A percentile compares a stretch with the other conserved stretches of the same genome.
These are phyloP conservation scores for Camellia sinensis DNA, from an alignment of 148 eudicot genomes.

Conservation along the genomic window DNA sequence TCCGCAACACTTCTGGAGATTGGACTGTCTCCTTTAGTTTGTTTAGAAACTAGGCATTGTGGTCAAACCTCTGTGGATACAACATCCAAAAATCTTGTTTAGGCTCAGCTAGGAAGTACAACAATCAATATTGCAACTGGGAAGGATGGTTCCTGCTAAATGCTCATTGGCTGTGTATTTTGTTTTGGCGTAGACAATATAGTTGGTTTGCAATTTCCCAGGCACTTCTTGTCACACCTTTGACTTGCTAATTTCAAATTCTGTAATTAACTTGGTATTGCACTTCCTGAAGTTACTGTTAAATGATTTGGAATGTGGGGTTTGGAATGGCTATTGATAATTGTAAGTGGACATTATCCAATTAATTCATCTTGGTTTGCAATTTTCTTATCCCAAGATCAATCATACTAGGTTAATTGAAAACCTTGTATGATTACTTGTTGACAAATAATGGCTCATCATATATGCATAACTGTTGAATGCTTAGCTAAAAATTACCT, in stretches of 20 bases:
- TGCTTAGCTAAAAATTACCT: not conserved
- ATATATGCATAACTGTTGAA: not conserved
- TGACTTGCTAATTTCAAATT: not conserved
- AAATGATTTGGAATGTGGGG: not conserved
- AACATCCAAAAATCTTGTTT: not conserved
- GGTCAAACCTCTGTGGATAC: not conserved
- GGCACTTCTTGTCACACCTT: not conserved
- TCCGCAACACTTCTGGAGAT: not conserved
- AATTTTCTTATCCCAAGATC: not conserved
- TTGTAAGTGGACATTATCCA: not conserved
- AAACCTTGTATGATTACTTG: not conserved
- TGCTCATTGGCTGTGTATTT: not conserved
- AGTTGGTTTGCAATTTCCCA: not conserved
- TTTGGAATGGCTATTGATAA: not conserved
- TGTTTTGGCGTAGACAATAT: not conserved
- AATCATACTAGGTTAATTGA: not conserved
- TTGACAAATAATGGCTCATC: not conserved
- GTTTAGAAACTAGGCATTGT: not conserved
- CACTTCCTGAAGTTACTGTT: constrained; percentile 1
- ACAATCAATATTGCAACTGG: not conserved
- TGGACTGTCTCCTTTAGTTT: not conserved
- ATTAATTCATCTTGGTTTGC: not conserved
- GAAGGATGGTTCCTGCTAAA: not conserved
- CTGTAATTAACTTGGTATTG: not conserved
- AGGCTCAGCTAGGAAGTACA: not conserved